Evolutionary conservation across 352 stramenopile species (phyloP), one percentile per base, ranked within the genome.

Genomic region (Phytophthora lateralis): DNA sequence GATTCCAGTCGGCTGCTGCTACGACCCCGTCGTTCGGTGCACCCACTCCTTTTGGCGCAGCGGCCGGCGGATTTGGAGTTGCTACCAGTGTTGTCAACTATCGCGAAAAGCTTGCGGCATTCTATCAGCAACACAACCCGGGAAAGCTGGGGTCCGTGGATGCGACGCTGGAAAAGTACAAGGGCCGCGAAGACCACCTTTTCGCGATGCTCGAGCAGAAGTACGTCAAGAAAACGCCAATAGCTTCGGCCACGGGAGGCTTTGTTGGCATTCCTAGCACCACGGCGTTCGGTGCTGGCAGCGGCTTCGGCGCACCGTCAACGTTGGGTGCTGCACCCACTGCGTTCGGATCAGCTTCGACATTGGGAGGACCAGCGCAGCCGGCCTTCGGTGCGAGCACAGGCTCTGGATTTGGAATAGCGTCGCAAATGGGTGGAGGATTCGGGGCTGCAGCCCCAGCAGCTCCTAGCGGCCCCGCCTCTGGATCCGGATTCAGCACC

Each of bases 171-270:
- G 78, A 79, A 52, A 90, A 91, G 61, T 92, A 92, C 63, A 84
- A 83, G 61, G 83, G 83, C 9, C 73, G 85, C 4, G 83, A 92
- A 65, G 71, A 77, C 29, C 77, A 72, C 42, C 59, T 92, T 12
- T 92, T 92, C 61, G 61, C 66, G 11, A 89, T 90, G 80, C 69
- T 92, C 10, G 81, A 92, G 55, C 79, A 89, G 39, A 92, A 92
- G 63, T 92, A 92, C 43, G 8, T 89, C 9, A 76, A 81, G 30
- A 76, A 76, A 27, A 44, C 53, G 8, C 50, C 71, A 10, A 49
- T 60, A 29, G 38, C 45, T n/a, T 26, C 55, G 6, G 47, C 61
- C n/a, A 34, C 65, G 44, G 64, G 62, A 35, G 72, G 66, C n/a
- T 88, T 88, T 60, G 37, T 15, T 21, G 68, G 75, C 6, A 74